Evolutionary conservation across 805 yeast genomes (phyloP).

Genomic region (Lachancea fermentati): DNA sequence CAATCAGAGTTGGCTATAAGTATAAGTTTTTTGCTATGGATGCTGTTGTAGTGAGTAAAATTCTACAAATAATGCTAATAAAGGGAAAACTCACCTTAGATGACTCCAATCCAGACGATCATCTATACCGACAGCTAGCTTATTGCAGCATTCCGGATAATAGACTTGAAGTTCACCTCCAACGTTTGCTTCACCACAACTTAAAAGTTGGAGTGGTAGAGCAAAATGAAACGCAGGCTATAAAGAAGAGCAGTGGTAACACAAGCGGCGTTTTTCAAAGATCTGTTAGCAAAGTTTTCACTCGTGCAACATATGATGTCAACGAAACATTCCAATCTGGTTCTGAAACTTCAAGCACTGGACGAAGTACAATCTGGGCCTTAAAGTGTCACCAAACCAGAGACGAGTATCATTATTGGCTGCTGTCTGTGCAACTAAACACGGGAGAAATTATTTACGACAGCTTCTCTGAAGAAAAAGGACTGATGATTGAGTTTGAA

Average conservation of each 20-base stretch:
- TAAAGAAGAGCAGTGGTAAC: constrained; percentile 48
- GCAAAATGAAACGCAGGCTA: constrained; percentile 76
- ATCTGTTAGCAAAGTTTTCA: constrained; percentile 62
- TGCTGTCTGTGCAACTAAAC: constrained; percentile 55
- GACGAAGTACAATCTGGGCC: constrained; percentile 28
- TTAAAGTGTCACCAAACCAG: constrained; percentile 18
- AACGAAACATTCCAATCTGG: constrained; percentile 47
- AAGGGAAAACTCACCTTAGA: constrained; percentile 61
- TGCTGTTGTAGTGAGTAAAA: constrained; percentile 62
- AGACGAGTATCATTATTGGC: constrained; percentile 16
- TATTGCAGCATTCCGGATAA: constrained; percentile 82
- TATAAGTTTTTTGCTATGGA: constrained; percentile 83
- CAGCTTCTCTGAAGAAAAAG: constrained; percentile 51
- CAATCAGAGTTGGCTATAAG: constrained; percentile 89
- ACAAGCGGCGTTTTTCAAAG: constrained; percentile 60
- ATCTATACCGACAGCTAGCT: constrained; percentile 55
- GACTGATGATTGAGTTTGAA: constrained; percentile 54
- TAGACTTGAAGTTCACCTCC: constrained; percentile 68
- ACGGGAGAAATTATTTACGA: constrained; percentile 78
- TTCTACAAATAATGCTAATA: constrained; percentile 63
- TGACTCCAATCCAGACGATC: constrained; percentile 45
- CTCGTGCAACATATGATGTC: constrained; percentile 68
- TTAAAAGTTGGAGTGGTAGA: constrained; percentile 81
- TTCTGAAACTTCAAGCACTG: constrained; percentile 24
- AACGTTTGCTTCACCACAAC: constrained; percentile 65